Evolutionary conservation across 768 basidiomycete species (phyloP), one percentile per base, ranked within the genome.

Genomic region (Tephrocybe sp.): DNA sequence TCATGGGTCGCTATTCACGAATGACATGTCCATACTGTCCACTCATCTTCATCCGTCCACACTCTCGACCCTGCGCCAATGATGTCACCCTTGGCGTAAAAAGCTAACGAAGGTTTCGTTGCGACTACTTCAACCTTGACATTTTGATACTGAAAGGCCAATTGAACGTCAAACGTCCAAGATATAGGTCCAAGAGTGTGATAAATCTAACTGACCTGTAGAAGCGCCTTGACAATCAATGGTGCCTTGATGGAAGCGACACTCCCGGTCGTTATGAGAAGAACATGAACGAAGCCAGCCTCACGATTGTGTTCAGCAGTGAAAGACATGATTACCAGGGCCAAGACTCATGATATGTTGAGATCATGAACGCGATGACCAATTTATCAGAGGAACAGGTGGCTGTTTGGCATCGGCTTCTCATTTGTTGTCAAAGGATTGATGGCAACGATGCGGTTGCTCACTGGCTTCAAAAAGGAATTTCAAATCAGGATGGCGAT

Each of bases 201-300:
- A 38, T 41, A 22, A 22, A 30, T 18, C 30, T 16, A 37, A 69
- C 69, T 50, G 33, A 77, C 88, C 37, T 71, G 69, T 36, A 87
- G 71, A 24, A 98, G 75, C 55, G 86, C 87, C 23, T 75, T 66
- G 16, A 91, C 90, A 50, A 99, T 97, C 45, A 97, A 76, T 3
- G 94, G 93, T 1, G 85, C 85, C 61, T 97, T 98, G 62, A 98
- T 81, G 44, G 92, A 92, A 0, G 95, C 94, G 8, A 99, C 95
- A 61, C 91, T 94, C n/a, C 95, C 94, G 0, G 92, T 91, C 0
- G 88, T 85, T 52, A 97, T 83, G 31, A 98, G 74, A 3, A 97
- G 67, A 37, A 97, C 81, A 61, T 94, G 87, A 0, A 70, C 74
- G 52, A 64, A 66, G 1, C 74, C 76, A 16, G 69, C 62, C 9